Evolutionary conservation across 2,329 filamentous ascomycete genomes (phyloP), one percentile per base, ranked within the genome.

Genomic region (Diaporthe humulicola): DNA sequence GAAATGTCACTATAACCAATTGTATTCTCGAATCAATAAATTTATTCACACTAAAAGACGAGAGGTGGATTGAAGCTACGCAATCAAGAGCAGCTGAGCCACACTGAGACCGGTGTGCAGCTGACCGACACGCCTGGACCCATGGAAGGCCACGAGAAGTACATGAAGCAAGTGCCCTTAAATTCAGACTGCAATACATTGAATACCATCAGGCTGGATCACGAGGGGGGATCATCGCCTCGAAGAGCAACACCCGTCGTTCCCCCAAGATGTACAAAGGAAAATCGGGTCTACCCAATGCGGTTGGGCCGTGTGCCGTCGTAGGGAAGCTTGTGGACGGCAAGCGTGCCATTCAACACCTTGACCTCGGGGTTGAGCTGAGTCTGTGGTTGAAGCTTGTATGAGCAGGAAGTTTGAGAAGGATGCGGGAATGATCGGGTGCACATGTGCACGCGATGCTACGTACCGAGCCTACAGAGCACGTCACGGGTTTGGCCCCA

Each of bases 371-470:
- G 61, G 28, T 67, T 52, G 14, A 67, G 30, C 30, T 67, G 61
- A 6, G 12, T 17, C 61, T 50, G 25, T 25, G 19, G 7, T 30
- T 15, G 19, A 7, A 19, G 28, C 3, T 15, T 1, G 3, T 17
- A 17, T 66, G 22, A 66, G 61, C 61, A 36, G 19, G 5, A 14
- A 9, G 5, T 12, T 25, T 6, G 19, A 22, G 2, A 22, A 7
- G 17, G 2, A 1, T 1, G 4, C 2, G 17, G 1, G 4, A 9
- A 4, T 36, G 15, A 4, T 1, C 2, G 4, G 12, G n/a, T 2
- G 3, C 1, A n/a, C 2, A 8, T 6, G n/a, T 2, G 3, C 1
- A n/a, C 1, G 38, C 28, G 6, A 22, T 19, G 6, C 4, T n/a
- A 6, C 60, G 9, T 17, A 66, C 42, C 42, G 42, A n/a, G 19